phyloP scores from a whole-genome alignment of 2,329 filamentous ascomycete species.

The Lachnellula subtilissima region DNA sequence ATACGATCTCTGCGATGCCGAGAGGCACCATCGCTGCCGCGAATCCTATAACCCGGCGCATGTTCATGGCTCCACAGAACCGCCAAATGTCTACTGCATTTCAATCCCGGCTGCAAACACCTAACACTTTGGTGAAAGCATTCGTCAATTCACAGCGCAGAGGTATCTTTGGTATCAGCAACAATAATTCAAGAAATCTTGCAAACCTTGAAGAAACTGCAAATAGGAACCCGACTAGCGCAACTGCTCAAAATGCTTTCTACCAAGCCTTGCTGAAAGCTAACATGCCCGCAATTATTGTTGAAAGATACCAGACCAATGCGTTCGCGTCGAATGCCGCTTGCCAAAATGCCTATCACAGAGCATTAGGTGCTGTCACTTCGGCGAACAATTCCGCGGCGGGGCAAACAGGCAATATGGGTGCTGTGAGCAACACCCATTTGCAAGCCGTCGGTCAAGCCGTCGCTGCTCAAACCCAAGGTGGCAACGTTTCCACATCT shows the following conservation, averaged over 20 bases:
- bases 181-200: conserved; percentile 48
- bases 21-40: conserved; percentile 18
- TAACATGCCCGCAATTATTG: conserved; percentile 87
- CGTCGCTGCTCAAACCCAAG: conserved; percentile 65
- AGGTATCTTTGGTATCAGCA: conserved; percentile 23
- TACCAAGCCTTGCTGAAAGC: conserved; percentile 87
- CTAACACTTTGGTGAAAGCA: conserved; percentile 8
- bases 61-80: conserved; percentile 10
- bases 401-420: conserved; percentile 30
- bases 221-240: conserved; percentile 85
- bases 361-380: conserved; percentile 63
- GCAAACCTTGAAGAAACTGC: conserved; percentile 86
- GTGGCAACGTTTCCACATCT: conserved; percentile 55
- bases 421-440: conserved; percentile 50
- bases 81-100: conserved; percentile 24
- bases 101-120: conserved; percentile 15
- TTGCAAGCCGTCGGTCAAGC: conserved; percentile 78
- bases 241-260: conserved; percentile 86
- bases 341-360: conserved; percentile 74
- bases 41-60: conserved; percentile 19
- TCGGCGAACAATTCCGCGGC: conserved; percentile 31
- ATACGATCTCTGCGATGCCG: conserved; percentile 17
- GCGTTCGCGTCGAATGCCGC: conserved; percentile 76
- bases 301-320: conserved; percentile 83
- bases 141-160: conserved; percentile 17